Percentiles rank a stretch among this genome's conserved stretches.
phyloP scores from a whole-genome alignment of 179 eudicot genomes.

The Spinacia oleracea region DNA sequence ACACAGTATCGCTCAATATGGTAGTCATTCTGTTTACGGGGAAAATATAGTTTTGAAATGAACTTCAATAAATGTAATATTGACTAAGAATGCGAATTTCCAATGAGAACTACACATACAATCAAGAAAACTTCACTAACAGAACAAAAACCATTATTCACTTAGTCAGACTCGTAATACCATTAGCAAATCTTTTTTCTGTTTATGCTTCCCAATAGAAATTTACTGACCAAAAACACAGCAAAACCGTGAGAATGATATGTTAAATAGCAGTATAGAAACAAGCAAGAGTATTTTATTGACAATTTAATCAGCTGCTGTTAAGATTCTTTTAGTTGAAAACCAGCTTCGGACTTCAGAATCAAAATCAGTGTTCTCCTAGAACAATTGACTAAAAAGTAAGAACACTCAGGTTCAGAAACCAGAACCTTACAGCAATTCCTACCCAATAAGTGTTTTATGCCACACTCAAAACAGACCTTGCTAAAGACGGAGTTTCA shows the following conservation, averaged over 20 bases:
- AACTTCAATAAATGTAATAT: background rate
- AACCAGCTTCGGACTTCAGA: background rate
- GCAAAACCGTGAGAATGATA: background rate
- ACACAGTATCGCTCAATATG: background rate
- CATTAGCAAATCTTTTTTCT: background rate
- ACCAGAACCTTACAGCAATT: background rate
- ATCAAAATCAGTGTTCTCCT: no score
- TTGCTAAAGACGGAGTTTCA: background rate
- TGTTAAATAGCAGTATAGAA: background rate
- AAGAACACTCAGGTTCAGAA: background rate
- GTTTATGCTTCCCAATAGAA: background rate
- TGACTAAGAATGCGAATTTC: background rate
- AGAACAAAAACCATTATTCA: background rate
- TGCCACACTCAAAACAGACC: background rate
- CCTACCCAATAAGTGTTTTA: background rate
- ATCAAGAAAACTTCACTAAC: background rate
- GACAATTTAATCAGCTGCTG: background rate
- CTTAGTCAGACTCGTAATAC: background rate
- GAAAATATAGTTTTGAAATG: background rate
- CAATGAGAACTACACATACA: background rate
- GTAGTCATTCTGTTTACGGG: background rate
- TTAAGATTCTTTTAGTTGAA: background rate
- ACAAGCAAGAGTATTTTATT: background rate
- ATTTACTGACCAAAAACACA: background rate
- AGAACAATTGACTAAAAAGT: background rate